Base-by-base conservation (phyloP, 1,284 basidiomycete genomes). In the Melampsora occidentalis region DNA sequence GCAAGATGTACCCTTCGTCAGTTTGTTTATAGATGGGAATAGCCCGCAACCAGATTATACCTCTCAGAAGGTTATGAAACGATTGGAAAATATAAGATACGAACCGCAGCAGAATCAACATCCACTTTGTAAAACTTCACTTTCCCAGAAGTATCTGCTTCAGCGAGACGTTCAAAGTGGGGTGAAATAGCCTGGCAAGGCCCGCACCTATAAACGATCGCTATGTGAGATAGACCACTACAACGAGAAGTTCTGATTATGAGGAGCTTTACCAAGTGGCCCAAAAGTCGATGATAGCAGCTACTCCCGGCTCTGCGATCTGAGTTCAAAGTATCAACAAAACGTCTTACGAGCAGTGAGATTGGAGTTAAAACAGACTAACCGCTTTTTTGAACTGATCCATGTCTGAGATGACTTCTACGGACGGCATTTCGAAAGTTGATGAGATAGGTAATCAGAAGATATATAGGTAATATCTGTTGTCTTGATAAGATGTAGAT, bases 71-170 rank as follows among this genome's bases (percentile, higher is more conserved):
- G 42, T 12, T 14, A 46, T 46, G 42, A 46, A 46, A 16, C 5
- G 3, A 12, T 3, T 3, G 14, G 9, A 46, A 46, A 12, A 46
- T 46, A 46, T 9, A 16, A 59, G 42, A 48, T 31, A 65, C 71
- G 51, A 57, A 73, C 71, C 33, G 42, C 48, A 46, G 33, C 48
- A 46, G 51, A 22, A 73, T 73, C 71, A 39, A 73, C 64, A 67
- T 73, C 71, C 18, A 73, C 71, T 25, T 67, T 73, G 53, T 73
- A 73, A 57, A 57, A 73, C 42, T 59, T 65, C 20, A 73, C 71
- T 57, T 73, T 73, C 31, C 64, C 49, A 14, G 64, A 28, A 25
- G 3, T 7, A 48, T 73, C 64, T 46, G 65, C 63, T 16, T 48
- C 14, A 59, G 71, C 71, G 22, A 67, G 25, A 20, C 66, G n/a